Base-by-base conservation (phyloP, 805 yeast genomes). In the Kuraishia floccosa region DNA sequence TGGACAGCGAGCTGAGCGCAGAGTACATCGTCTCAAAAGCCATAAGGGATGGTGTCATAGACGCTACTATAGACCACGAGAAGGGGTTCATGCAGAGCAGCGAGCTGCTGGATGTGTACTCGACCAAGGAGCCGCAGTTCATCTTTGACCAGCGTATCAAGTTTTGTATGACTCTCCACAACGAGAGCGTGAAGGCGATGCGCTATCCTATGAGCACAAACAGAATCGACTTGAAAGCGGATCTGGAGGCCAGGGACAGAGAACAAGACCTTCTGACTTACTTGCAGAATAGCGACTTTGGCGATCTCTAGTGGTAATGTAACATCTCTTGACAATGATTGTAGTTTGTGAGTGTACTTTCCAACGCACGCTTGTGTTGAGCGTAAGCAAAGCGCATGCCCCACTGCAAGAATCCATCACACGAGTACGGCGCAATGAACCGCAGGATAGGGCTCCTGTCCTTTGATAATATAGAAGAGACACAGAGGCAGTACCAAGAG, bases 11-110 rank as follows among this genome's bases (percentile, higher is more conserved):
- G 60, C 87, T 91, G 49, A 78, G 89, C 44, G 94, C 96, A 1
- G 99, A 91, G 60, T 91, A 89, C 54, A 86, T 91, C 54, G 95
- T 91, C 15, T 84, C 96, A 24, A 89, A 91, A 62, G 91, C 96
- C 17, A 89, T 91, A 36, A 76, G 95, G 47, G 99, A 91, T 52
- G 96, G 95, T 37, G 97, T 91, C 31, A 84, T 91, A 50, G 97
- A 91, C 48, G 97, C 98, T 3, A 72, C 75, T 33, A 81, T 91
- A 43, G 83, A 91, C 52, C 96, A 87, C 57, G 84, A 83, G 49
- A 66, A 72, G 39, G 96, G 96, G 2, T 87, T 63, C 52, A 87
- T 91, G 81, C 87, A 86, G 58, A 79, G 93, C 24, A 78, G 75
- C 43, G 98, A 91, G 54, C 60, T 84, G 35, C 59, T 74, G 46